These are phyloP conservation scores for Ustilago nuda DNA, from an alignment of 1,284 basidiomycete genomes.

Conservation along the genomic window DNA sequence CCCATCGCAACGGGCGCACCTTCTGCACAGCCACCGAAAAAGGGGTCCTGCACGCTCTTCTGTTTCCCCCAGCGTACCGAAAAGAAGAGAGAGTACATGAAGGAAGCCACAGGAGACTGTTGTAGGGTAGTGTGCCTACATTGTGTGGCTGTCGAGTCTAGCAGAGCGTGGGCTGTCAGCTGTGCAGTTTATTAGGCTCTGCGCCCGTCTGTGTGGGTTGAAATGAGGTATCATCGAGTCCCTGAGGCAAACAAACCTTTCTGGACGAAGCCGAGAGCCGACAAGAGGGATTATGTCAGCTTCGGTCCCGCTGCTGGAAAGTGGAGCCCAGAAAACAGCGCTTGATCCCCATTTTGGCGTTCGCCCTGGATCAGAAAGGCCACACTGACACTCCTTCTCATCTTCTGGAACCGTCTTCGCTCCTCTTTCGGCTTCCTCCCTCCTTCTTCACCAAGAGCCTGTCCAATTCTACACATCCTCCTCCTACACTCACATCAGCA, in stretches of 20 bases:
- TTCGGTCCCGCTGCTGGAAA: background rate
- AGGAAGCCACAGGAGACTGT: background rate
- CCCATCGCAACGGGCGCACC: background rate
- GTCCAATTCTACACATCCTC: background rate
- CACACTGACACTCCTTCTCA: conserved; percentile 1
- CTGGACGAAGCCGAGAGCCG: too few relatives aligned
- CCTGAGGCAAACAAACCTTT: too few relatives aligned
- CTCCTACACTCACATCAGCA: background rate
- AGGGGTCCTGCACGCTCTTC: background rate
- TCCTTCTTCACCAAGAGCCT: background rate
- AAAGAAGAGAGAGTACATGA: background rate
- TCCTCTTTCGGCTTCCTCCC: background rate
- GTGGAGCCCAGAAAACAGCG: conserved; percentile 5
- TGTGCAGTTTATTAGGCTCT: background rate
- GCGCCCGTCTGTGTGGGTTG: background rate
- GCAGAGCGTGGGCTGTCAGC: background rate
- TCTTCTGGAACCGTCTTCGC: background rate
- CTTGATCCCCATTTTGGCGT: conserved; percentile 6
- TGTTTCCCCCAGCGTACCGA: background rate
- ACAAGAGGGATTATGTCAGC: too few relatives aligned
- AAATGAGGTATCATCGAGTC: background rate
- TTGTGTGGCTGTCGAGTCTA: background rate
- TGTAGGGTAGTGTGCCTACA: too few relatives aligned
- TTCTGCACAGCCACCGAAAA: conserved; percentile 5
- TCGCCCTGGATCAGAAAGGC: background rate